Evolutionary conservation across 2,329 filamentous ascomycete species (phyloP), one percentile per base, ranked within the genome.

Genomic region (Talaromyces sp.): DNA sequence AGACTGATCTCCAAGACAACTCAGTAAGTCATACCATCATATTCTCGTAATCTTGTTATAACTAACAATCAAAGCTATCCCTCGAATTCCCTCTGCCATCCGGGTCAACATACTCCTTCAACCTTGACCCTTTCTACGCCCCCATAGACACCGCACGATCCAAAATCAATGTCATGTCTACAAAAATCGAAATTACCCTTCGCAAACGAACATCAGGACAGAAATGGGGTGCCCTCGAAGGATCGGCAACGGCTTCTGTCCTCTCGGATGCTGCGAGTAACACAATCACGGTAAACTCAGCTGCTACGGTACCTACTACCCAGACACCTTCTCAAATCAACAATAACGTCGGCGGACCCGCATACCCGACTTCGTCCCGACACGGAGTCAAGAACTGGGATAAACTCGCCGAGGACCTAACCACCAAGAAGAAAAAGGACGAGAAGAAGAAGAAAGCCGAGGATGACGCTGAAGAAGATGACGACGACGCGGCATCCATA

Each of bases 381-480:
- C 84, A 80, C 1, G 94, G 93, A 0, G 87, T 91, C 2, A 97
- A 96, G 79, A 86, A 99, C 78, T 99, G 95, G 95, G 95, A 99
- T 75, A 91, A 88, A 68, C 74, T 97, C 1, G 88, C 84, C 7
- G 77, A 79, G 1, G 82, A 83, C 5, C 76, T 87, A 17, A 80
- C 79, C 5, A 72, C 72, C 5, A 80, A 81, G 68, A 77, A 73
- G 8, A 77, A 77, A 47, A 73, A 72, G 19, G 73, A 71, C 29
- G 68, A 70, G n/a, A 67, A 70, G 7, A 65, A 75, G 53, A 67
- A 71, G 45, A 68, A 75, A 5, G 71, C 72, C 0, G 67, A 67
- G 3, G 74, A 74, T 6, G 68, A 11, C 5, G 72, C 72, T 2
- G 74, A 74, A 34, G 83, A 74, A 2, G 83, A 87, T 0, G 88